A percentile compares a stretch with the other conserved stretches of the same genome.
Evolutionary conservation across 805 yeast species (phyloP).

Genomic region (Myxozyma vanderwaltii): DNA sequence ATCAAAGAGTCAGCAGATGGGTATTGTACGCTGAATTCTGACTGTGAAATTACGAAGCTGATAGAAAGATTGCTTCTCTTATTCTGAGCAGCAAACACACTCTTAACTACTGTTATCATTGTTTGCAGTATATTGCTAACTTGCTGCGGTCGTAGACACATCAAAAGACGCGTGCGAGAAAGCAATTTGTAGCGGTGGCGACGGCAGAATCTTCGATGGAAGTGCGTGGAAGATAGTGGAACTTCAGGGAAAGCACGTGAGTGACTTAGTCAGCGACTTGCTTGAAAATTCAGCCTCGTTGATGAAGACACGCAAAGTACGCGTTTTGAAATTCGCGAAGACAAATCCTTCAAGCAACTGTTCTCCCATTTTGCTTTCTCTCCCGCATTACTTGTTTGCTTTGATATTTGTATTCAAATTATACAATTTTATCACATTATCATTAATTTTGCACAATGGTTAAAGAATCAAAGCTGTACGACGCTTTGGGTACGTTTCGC

Average conservation of each 20-base stretch:
- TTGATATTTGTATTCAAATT: not conserved
- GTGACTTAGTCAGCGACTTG: not conserved
- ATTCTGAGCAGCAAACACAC: too few species aligned
- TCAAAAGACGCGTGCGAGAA: too few species aligned
- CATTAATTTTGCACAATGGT: slow-evolving; percentile 53
- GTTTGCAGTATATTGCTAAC: too few species aligned
- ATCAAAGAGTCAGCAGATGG: too few species aligned
- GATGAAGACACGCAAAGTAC: not conserved
- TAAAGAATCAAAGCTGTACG: slow-evolving; percentile 68
- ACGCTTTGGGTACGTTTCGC: slow-evolving; percentile 52
- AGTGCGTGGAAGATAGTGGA: slow-evolving; percentile 2
- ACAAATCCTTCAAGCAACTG: not conserved
- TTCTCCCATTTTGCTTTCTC: not conserved
- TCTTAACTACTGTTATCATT: too few species aligned
- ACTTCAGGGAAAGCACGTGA: not conserved
- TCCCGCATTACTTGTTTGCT: not conserved
- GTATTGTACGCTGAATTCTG: too few species aligned
- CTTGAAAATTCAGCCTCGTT: too few species aligned
- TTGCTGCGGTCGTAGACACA: too few species aligned
- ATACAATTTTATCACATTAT: too few species aligned
- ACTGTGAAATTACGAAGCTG: too few species aligned
- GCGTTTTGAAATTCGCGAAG: not conserved
- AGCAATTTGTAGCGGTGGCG: too few species aligned
- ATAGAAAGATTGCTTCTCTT: too few species aligned
- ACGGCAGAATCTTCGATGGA: not conserved